These are phyloP conservation scores for Talaromyces rugulosus DNA, from an alignment of 2,329 filamentous ascomycete species.

Conservation along the genomic window DNA sequence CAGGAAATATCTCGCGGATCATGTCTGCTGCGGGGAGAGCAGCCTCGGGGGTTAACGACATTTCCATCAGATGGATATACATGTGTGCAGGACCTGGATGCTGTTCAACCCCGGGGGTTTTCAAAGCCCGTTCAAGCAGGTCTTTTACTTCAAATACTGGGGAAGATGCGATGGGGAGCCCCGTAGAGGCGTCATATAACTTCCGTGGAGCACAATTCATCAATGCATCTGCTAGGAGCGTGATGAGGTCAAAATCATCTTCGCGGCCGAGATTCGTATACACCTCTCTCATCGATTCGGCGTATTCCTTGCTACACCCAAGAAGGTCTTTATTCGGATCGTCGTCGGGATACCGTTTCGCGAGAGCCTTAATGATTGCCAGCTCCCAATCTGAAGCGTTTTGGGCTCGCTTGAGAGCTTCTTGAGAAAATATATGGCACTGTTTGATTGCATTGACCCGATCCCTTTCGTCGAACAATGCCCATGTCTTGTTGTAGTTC, in stretches of 20 bases:
- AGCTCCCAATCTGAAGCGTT: conserved; percentile 24
- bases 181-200: conserved; percentile 60
- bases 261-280: conserved; percentile 45
- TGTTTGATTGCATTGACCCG: conserved; percentile 39
- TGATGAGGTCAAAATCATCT: conserved; percentile 58
- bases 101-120: conserved; percentile 41
- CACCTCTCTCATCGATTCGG: conserved; percentile 55
- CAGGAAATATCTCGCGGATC: conserved; percentile 59
- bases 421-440: conserved; percentile 34
- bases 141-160: conserved; percentile 56
- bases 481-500: conserved; percentile 53
- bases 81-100: conserved; percentile 71
- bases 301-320: conserved; percentile 55
- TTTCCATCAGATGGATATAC: conserved; percentile 75
- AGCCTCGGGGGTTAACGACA: conserved; percentile 61
- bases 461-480: conserved; percentile 43
- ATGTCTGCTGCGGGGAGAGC: conserved; percentile 58
- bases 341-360: conserved; percentile 17
- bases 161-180: conserved; percentile 52
- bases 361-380: conserved; percentile 17
- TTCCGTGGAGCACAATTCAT: conserved; percentile 65
- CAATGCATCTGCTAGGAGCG: conserved; percentile 60
- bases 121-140: conserved; percentile 57
- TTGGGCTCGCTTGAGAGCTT: conserved; percentile 43
- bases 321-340: conserved; percentile 49